Conservation (phyloP, 495 filamentous ascomycete genomes). For the Aspergillus olivimuriae region DNA sequence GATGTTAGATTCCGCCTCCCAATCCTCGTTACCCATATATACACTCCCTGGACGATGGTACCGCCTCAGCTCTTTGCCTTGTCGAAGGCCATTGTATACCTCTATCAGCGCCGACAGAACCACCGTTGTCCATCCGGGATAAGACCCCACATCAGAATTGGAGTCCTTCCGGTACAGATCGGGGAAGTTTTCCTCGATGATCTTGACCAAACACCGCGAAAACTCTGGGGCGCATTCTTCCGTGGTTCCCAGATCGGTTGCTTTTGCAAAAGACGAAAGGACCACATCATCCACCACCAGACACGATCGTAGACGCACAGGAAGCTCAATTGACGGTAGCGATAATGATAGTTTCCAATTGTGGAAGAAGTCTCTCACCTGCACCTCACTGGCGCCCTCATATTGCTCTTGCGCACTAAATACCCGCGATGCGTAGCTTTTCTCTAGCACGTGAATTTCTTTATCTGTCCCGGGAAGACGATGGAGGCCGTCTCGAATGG, state of each 20-base stretch:
- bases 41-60: constrained; percentile 21
- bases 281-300: constrained; percentile 23
- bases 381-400: constrained; percentile 8
- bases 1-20: constrained; percentile 6
- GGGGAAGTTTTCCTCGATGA: constrained; percentile 31
- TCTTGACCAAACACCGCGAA: constrained; percentile 18
- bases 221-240: constrained; percentile 7
- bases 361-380: constrained; percentile 19
- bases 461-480: constrained; percentile 18
- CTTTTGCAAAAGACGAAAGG: constrained; percentile 8
- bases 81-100: constrained; percentile 23
- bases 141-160: constrained; percentile 10
- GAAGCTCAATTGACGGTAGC: constrained; percentile 21
- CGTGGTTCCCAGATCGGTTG: constrained; percentile 7
- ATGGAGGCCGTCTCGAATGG: constrained; percentile 14
- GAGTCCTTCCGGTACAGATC: constrained; percentile 15
- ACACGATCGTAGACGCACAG: constrained; percentile 20
- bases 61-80: constrained; percentile 17
- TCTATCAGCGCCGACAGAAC: constrained; percentile 23
- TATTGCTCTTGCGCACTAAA: constrained; percentile 17
- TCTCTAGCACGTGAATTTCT: constrained; percentile 10
- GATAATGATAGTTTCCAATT: constrained; percentile 23
- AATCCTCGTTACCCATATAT: constrained; percentile 22
- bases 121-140: constrained; percentile 25
- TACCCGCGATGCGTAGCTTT: constrained; percentile 20